These are phyloP conservation scores for Phialemoniopsis sp. DNA, from an alignment of 2,329 filamentous ascomycete genomes.

Conservation along the genomic window DNA sequence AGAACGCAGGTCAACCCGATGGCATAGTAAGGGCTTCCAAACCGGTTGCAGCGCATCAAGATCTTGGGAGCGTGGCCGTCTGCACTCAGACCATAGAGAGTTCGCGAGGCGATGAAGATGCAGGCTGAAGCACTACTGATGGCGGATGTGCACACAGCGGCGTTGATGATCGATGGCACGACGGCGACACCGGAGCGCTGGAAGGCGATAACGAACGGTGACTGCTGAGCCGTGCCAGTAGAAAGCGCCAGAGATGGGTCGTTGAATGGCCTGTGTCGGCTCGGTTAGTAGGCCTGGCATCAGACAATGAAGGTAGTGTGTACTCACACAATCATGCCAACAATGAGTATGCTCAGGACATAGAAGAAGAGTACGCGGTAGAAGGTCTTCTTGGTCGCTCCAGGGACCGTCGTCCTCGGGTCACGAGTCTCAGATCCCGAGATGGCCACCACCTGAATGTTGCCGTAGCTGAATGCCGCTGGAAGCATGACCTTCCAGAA, in stretches of 20 bases:
- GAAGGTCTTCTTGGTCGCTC: conserved; percentile 54
- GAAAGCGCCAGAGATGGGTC: conserved; percentile 10
- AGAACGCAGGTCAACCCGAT: conserved; percentile 47
- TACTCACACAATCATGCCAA: conserved; percentile 51
- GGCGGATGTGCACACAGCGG: conserved; percentile 49
- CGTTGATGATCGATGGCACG: conserved; percentile 64
- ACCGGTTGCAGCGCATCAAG: conserved; percentile 38
- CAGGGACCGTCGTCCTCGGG: conserved; percentile 35
- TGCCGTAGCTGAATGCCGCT: conserved; percentile 44
- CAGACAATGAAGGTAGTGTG: conserved; percentile 14
- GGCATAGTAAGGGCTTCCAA: conserved; percentile 32
- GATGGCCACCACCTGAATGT: conserved; percentile 43
- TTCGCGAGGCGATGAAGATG: conserved; percentile 24
- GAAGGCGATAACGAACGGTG: conserved; percentile 51
- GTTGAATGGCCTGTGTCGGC: conserved; percentile 22
- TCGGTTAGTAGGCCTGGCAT: too few relatives aligned
- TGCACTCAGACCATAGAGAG: conserved; percentile 41
- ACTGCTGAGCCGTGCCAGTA: conserved; percentile 20
- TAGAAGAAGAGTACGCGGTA: conserved; percentile 59
- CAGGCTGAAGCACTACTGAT: conserved; percentile 26
- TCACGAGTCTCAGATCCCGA: conserved; percentile 42
- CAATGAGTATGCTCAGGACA: conserved; percentile 49
- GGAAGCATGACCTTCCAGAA: conserved; percentile 42
- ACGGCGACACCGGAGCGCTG: conserved; percentile 55
- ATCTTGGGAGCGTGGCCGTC: conserved; percentile 42